Evolutionary conservation across 1,284 basidiomycete species (phyloP).

Genomic region (Ustanciosporium gigantosporum): DNA sequence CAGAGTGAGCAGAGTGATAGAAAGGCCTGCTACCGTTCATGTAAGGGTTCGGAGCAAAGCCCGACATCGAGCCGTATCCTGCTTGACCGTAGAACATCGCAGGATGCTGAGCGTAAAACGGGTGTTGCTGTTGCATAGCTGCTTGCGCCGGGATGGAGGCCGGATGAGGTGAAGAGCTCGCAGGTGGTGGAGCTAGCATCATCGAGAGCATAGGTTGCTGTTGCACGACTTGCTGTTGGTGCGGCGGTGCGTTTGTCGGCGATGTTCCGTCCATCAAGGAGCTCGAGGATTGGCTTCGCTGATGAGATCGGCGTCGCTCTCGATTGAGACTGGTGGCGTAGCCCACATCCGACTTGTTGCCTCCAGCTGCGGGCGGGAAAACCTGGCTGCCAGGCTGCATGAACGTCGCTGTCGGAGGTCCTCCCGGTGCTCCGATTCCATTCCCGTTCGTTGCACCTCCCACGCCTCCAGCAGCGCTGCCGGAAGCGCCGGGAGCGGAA

Average conservation of each 20-base stretch:
- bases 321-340: not conserved
- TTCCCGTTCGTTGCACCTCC: not conserved
- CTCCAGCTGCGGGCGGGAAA: not conserved
- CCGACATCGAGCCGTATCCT: too few species aligned
- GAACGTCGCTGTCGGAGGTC: conserved; percentile 26
- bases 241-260: not conserved
- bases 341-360: not conserved
- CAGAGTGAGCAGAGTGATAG: too few species aligned
- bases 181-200: conserved; percentile 38
- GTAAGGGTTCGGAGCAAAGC: too few species aligned
- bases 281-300: conserved; percentile 6
- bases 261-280: conserved; percentile 1
- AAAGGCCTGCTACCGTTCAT: too few species aligned
- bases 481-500: not conserved
- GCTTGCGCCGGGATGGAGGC: too few species aligned
- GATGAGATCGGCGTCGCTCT: conserved; percentile 1
- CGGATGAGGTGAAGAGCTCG: not conserved
- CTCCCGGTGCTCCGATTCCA: not conserved
- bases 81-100: too few species aligned
- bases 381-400: conserved; percentile 19
- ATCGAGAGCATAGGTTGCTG: conserved; percentile 35
- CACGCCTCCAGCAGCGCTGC: not conserved
- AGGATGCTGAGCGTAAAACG: too few species aligned
- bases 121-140: not conserved
- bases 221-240: not conserved